Evolutionary conservation across 2,329 filamentous ascomycete species (phyloP).

Genomic region (Trichoderma arundinaceum): DNA sequence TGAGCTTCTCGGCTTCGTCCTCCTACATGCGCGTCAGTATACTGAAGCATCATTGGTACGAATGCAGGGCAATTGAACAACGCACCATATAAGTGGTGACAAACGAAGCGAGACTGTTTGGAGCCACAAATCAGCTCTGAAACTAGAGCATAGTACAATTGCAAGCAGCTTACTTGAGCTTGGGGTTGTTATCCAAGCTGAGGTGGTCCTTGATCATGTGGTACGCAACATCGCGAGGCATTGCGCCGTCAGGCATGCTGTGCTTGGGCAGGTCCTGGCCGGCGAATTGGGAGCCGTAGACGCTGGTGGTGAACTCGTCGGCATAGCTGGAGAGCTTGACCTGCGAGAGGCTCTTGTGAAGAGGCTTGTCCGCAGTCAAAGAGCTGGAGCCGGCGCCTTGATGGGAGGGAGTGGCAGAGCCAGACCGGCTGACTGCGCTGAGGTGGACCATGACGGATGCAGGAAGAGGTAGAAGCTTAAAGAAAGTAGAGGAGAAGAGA

Average conservation of each 20-base stretch:
- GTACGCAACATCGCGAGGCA: conserved; percentile 93
- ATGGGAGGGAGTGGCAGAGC: conserved; percentile 32
- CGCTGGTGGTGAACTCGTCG: conserved; percentile 73
- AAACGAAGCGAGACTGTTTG: conserved; percentile 78
- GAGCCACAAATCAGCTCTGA: background rate
- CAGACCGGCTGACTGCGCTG: conserved; percentile 48
- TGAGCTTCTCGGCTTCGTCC: conserved; percentile 94
- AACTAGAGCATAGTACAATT: background rate
- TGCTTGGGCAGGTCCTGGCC: conserved; percentile 77
- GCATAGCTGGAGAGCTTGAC: conserved; percentile 57
- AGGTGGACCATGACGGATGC: conserved; percentile 58
- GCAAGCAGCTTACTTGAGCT: conserved; percentile 68
- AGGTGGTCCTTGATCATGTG: conserved; percentile 96
- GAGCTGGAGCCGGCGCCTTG: conserved; percentile 32
- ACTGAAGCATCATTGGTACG: conserved; percentile 6
- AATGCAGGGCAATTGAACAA: conserved; percentile 25
- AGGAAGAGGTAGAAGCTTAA: conserved; percentile 4
- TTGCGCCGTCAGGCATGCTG: conserved; percentile 87
- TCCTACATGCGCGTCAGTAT: conserved; percentile 60
- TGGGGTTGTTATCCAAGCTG: conserved; percentile 88
- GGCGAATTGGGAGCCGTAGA: conserved; percentile 88
- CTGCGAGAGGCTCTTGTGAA: conserved; percentile 39
- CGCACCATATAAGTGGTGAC: conserved; percentile 94
- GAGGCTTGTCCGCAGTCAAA: conserved; percentile 36
- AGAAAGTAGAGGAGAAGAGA: background rate